These are phyloP conservation scores for Obba rivulosa DNA, from an alignment of 768 basidiomycete species.

Conservation along the genomic window DNA sequence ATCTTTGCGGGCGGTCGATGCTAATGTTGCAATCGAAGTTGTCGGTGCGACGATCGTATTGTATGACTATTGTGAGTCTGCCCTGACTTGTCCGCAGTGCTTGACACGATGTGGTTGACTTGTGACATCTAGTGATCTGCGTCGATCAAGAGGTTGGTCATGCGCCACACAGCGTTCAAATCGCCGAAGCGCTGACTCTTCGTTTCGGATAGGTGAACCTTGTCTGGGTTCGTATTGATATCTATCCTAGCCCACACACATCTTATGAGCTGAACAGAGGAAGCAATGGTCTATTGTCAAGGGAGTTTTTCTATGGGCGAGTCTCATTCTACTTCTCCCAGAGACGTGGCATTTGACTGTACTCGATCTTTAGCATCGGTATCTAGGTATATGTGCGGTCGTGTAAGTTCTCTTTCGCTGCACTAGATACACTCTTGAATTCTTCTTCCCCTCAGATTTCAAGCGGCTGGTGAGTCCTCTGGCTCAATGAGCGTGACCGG, in stretches of 20 bases:
- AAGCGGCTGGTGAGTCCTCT: constrained; percentile 11
- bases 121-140: constrained; percentile 11
- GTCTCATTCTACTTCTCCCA: not conserved
- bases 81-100: not conserved
- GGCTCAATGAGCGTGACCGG: not conserved
- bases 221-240: constrained; percentile 16
- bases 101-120: not conserved
- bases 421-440: not conserved
- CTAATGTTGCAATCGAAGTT: constrained; percentile 2
- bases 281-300: constrained; percentile 27
- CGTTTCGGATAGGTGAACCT: constrained; percentile 12
- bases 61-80: constrained; percentile 17
- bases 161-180: not conserved
- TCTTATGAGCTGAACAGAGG: constrained; percentile 7
- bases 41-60: constrained; percentile 16
- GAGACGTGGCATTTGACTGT: not conserved
- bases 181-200: not conserved
- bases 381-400: constrained; percentile 23
- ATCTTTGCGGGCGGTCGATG: no score
- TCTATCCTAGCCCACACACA: not conserved
- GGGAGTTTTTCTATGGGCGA: constrained; percentile 23
- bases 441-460: constrained; percentile 8
- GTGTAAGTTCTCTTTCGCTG: constrained; percentile 14
- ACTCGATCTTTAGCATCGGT: constrained; percentile 18
- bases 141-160: constrained; percentile 7